Conservation (phyloP, 2,329 filamentous ascomycete species). For the Chrysoporthe cubensis region DNA sequence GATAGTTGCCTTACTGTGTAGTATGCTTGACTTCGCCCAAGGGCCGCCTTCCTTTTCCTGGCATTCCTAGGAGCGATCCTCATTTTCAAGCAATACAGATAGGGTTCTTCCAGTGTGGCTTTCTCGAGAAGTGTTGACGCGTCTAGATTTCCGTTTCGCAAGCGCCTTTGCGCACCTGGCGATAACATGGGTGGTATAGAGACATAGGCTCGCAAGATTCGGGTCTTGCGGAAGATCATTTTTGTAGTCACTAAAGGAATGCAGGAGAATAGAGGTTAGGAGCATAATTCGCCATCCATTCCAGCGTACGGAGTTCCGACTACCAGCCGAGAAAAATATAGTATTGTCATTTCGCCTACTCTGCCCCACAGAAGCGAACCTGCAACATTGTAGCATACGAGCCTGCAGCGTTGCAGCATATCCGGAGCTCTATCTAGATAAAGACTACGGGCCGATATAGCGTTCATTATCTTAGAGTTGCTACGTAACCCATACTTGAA, state of each 20-base stretch:
- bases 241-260: background rate
- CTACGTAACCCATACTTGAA: conserved; percentile 2
- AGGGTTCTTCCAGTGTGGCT: background rate
- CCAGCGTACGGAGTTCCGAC: background rate
- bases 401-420: background rate
- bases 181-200: background rate
- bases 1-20: background rate
- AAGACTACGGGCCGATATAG: background rate
- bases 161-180: background rate
- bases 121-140: background rate
- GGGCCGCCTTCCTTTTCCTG: background rate
- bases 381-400: background rate
- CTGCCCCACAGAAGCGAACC: background rate
- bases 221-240: background rate
- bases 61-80: background rate
- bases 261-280: background rate
- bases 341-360: conserved; percentile 3
- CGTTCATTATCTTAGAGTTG: background rate
- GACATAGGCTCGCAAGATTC: background rate
- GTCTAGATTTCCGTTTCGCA: background rate
- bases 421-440: background rate
- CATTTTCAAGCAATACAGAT: background rate
- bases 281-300: background rate
- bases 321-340: background rate
- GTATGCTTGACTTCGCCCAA: background rate